Conservation (phyloP, 2,329 filamentous ascomycete species). For the Ophiostoma sp. region DNA sequence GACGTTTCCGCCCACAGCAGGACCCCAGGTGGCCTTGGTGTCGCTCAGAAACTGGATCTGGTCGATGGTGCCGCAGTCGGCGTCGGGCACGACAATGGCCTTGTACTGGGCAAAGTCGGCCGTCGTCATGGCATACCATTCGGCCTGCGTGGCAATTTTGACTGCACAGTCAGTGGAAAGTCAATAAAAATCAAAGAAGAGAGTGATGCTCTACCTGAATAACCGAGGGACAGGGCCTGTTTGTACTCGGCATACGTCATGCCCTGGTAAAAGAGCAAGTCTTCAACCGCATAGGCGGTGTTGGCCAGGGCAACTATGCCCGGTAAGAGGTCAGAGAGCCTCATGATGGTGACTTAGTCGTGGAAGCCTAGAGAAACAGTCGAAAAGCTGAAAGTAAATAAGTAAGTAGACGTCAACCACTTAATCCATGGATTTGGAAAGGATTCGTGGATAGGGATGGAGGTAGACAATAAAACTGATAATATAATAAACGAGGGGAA, state of each 20-base stretch:
- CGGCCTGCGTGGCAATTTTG: constrained; percentile 25
- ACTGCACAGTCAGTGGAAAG: constrained; percentile 15
- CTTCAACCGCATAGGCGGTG: constrained; percentile 27
- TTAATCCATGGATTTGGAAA: not conserved
- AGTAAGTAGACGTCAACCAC: not conserved
- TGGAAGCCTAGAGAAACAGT: not conserved
- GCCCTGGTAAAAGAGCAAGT: constrained; percentile 33
- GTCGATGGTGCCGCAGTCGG: constrained; percentile 37
- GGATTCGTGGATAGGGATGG: not conserved
- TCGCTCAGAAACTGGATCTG: constrained; percentile 42
- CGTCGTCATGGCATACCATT: constrained; percentile 36
- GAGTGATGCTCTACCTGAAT: constrained; percentile 27
- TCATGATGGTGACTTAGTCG: not conserved
- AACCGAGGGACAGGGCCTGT: constrained; percentile 29
- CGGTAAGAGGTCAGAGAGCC: constrained; percentile 11
- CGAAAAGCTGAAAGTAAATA: not conserved
- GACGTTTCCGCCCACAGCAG: constrained; percentile 44
- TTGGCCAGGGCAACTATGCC: constrained; percentile 23
- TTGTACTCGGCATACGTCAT: constrained; percentile 34
- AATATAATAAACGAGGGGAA: not conserved
- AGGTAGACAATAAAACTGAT: not conserved
- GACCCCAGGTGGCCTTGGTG: constrained; percentile 43
- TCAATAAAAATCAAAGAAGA: not conserved
- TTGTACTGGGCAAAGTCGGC: constrained; percentile 47
- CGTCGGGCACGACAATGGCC: constrained; percentile 47